These are phyloP conservation scores for Pseudogymnoascus sp. DNA, from an alignment of 2,329 filamentous ascomycete species.

Conservation along the genomic window DNA sequence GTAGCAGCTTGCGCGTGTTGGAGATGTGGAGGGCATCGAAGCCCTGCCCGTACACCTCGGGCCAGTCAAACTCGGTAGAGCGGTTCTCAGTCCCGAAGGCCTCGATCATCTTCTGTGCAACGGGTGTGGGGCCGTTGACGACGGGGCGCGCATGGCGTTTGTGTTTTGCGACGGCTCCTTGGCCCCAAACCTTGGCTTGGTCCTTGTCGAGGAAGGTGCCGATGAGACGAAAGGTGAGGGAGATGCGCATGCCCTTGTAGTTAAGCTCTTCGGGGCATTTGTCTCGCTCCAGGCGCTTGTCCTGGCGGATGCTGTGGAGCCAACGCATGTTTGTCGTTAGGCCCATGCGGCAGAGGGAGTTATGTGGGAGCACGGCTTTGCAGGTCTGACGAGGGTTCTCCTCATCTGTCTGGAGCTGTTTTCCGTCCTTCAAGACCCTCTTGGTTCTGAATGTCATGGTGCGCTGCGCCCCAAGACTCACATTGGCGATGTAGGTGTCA, in stretches of 20 bases:
- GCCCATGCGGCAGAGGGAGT: constrained; percentile 80
- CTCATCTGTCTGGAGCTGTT: neutral
- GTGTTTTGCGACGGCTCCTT: constrained; percentile 69
- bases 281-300: constrained; percentile 63
- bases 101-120: constrained; percentile 60
- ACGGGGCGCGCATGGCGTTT: constrained; percentile 52
- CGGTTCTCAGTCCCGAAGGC: constrained; percentile 86
- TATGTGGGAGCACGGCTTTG: constrained; percentile 71
- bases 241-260: constrained; percentile 71
- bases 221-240: constrained; percentile 83
- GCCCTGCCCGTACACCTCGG: constrained; percentile 63
- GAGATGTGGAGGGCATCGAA: constrained; percentile 72
- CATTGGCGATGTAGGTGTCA: constrained; percentile 79
- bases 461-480: constrained; percentile 84
- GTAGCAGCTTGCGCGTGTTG: constrained; percentile 35
- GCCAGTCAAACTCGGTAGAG: constrained; percentile 63
- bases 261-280: constrained; percentile 64
- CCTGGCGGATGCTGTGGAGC: constrained; percentile 85
- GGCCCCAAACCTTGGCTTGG: constrained; percentile 75
- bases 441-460: constrained; percentile 87
- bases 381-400: constrained; percentile 29
- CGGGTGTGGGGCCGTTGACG: constrained; percentile 58
- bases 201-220: constrained; percentile 69
- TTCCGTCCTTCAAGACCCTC: constrained; percentile 40
- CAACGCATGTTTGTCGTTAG: constrained; percentile 74